phyloP scores from a whole-genome alignment of 306 rosid genomes.

The Prunus armeniaca region DNA sequence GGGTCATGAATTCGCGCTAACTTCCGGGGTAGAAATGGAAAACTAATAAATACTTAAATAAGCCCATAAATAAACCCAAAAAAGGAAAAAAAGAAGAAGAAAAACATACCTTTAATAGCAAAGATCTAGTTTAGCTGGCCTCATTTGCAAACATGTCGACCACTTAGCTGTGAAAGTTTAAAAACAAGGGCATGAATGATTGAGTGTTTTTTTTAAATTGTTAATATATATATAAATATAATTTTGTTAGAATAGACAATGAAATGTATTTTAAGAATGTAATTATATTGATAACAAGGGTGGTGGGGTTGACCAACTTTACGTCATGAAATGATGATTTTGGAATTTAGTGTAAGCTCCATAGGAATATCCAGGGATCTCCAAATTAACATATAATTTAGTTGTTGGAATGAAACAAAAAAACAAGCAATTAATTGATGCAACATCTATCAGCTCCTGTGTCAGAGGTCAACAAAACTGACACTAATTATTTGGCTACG shows the following conservation, averaged over 20 bases:
- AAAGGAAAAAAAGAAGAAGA: neutral
- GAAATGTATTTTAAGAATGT: too few species aligned
- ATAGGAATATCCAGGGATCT: neutral
- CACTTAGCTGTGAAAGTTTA: neutral
- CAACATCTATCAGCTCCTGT: neutral
- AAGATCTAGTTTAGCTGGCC: neutral
- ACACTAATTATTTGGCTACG: neutral
- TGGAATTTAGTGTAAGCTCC: neutral
- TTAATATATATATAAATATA: too few species aligned
- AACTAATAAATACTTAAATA: neutral
- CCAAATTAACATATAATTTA: neutral
- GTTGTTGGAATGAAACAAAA: neutral
- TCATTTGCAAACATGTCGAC: neutral
- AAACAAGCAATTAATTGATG: neutral
- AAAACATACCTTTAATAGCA: neutral
- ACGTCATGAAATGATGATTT: neutral
- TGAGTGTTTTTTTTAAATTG: neutral
- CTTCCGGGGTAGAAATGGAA: neutral
- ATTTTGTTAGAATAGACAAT: too few species aligned
- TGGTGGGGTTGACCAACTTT: neutral
- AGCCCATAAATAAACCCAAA: too few species aligned
- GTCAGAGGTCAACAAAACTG: neutral
- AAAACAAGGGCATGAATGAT: neutral
- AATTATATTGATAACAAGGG: neutral
- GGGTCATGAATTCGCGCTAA: neutral